These are phyloP conservation scores for Capsicum baccatum DNA, from an alignment of 257 asterid species.

Conservation along the genomic window DNA sequence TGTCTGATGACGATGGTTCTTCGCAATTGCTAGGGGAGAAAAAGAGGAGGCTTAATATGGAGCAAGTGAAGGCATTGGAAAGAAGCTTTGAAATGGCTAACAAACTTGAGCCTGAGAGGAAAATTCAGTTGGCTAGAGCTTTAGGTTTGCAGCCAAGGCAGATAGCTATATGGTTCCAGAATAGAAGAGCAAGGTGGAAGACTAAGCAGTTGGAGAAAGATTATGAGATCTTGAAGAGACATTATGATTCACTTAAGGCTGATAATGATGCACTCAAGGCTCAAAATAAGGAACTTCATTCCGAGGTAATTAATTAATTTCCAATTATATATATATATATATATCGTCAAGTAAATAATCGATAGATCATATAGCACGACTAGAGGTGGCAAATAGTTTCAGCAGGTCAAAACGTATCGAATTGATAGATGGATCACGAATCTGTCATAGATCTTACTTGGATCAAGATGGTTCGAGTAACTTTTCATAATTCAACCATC, in stretches of 20 bases:
- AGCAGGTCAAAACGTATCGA: not conserved
- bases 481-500: not conserved
- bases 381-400: not conserved
- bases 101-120: constrained; percentile 85
- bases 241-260: constrained; percentile 66
- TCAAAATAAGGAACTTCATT: constrained; percentile 68
- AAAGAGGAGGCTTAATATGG: constrained; percentile 76
- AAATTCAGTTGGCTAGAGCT: constrained; percentile 77
- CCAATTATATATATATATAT: too few relatives aligned
- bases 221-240: constrained; percentile 67
- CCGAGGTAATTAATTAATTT: constrained; percentile 51
- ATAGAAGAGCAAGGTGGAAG: constrained; percentile 87
- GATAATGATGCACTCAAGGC: constrained; percentile 75
- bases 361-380: too few relatives aligned
- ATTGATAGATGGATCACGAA: not conserved
- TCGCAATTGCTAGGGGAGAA: constrained; percentile 73
- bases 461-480: not conserved
- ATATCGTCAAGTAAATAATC: not conserved
- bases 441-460: not conserved
- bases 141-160: constrained; percentile 83
- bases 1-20: constrained; percentile 60
- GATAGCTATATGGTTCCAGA: constrained; percentile 90
- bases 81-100: constrained; percentile 80
- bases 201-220: constrained; percentile 86
- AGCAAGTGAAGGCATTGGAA: constrained; percentile 87